Evolutionary conservation across 2,329 filamentous ascomycete genomes (phyloP).

Genomic region (Fusarium poae): DNA sequence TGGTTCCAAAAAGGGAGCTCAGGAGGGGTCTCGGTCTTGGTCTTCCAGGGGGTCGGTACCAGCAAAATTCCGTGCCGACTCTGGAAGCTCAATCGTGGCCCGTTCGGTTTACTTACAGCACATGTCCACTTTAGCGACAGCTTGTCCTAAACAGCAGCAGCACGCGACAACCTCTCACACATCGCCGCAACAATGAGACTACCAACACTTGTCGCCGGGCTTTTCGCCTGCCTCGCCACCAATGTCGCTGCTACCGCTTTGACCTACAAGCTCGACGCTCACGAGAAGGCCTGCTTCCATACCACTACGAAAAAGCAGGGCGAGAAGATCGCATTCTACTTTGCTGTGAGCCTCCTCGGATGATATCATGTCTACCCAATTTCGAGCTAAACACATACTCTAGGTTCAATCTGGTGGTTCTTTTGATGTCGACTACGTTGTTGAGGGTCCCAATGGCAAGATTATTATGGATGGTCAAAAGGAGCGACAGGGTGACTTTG

Average conservation of each 20-base stretch:
- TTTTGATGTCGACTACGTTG: conserved; percentile 95
- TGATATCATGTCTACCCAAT: background rate
- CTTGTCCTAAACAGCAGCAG: conserved; percentile 51
- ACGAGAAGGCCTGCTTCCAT: conserved; percentile 98
- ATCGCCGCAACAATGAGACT: conserved; percentile 70
- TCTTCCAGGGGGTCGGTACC: conserved; percentile 39
- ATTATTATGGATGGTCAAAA: conserved; percentile 88
- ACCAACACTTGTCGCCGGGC: conserved; percentile 70
- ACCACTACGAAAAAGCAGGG: conserved; percentile 80
- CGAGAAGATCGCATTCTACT: conserved; percentile 97
- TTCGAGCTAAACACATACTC: conserved; percentile 29
- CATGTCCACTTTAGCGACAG: conserved; percentile 48
- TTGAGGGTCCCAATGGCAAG: conserved; percentile 84
- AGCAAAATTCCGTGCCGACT: conserved; percentile 48
- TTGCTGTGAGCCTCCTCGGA: conserved; percentile 77
- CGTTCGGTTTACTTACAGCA: conserved; percentile 44
- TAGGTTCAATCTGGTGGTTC: conserved; percentile 98
- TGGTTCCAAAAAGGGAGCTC: conserved; percentile 20
- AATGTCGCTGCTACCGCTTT: conserved; percentile 87
- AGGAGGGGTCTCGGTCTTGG: conserved; percentile 22
- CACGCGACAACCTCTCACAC: conserved; percentile 49
- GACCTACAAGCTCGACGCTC: conserved; percentile 90
- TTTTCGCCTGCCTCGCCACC: conserved; percentile 78
- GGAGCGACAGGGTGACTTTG: conserved; percentile 95
- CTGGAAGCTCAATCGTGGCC: conserved; percentile 49